Conservation (phyloP, 257 asterid genomes). For the Capsicum chinense region DNA sequence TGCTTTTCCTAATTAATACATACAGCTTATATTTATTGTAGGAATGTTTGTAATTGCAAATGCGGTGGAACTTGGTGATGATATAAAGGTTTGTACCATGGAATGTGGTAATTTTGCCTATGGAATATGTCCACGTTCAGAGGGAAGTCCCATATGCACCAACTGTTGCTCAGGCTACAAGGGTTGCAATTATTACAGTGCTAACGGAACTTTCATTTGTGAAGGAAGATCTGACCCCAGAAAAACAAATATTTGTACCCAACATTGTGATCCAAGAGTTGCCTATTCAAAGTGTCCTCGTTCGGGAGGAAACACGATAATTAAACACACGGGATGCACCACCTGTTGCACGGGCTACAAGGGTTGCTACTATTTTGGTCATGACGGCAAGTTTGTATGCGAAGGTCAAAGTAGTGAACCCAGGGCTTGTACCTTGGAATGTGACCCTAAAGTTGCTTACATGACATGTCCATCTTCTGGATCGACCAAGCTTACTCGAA, state of each 20-base stretch:
- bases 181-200: neutral
- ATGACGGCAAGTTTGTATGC: neutral
- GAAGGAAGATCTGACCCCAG: neutral
- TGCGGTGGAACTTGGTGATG: too few relatives aligned
- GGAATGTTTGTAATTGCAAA: constrained; percentile 2
- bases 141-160: constrained; percentile 1
- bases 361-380: neutral
- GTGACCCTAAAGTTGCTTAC: neutral
- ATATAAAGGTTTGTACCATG: neutral
- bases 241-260: neutral
- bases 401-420: neutral
- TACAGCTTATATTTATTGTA: neutral
- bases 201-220: neutral
- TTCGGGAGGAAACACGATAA: neutral
- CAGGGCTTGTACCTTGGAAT: neutral
- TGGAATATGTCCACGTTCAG: neutral
- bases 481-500: neutral
- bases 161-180: neutral
- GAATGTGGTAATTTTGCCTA: neutral
- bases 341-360: neutral
- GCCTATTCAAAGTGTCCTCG: neutral
- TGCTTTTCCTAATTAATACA: neutral
- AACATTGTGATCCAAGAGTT: neutral
- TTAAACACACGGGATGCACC: neutral
- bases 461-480: neutral